Percentiles rank a stretch among this genome's conserved stretches.
phyloP scores from a whole-genome alignment of 192 early-diverging fungal genomes.

The Anaeromyces robustus region DNA sequence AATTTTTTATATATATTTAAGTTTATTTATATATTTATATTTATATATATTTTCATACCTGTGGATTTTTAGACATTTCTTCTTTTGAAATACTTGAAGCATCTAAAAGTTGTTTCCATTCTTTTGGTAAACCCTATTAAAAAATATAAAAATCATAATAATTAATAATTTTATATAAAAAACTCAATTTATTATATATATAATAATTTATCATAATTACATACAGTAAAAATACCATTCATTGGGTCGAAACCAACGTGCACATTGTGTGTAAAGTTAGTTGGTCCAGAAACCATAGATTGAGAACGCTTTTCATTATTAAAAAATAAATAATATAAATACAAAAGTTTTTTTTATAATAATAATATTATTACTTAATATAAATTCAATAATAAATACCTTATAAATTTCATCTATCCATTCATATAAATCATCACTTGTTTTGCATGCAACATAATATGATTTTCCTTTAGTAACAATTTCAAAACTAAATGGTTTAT shows the following conservation, averaged over 20 bases:
- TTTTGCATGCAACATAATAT: slow-evolving; percentile 9
- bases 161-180: too few species aligned
- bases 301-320: not conserved
- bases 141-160: not conserved
- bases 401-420: slow-evolving; percentile 13
- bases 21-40: too few species aligned
- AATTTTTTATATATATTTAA: too few species aligned
- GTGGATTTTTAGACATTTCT: slow-evolving; percentile 94
- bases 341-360: too few species aligned
- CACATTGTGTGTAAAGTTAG: slow-evolving; percentile 37
- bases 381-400: not conserved
- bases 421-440: slow-evolving; percentile 11
- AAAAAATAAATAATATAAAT: too few species aligned
- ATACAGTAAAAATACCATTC: slow-evolving; percentile 16
- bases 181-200: too few species aligned
- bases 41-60: not conserved
- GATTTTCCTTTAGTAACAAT: slow-evolving; percentile 6
- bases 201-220: too few species aligned
- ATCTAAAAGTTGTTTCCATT: slow-evolving; percentile 88
- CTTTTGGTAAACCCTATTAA: slow-evolving; percentile 57
- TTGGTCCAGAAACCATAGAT: slow-evolving; percentile 25
- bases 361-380: too few species aligned
- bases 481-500: slow-evolving; percentile 8
- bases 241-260: slow-evolving; percentile 40
- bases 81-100: slow-evolving; percentile 89